Conservation (phyloP, 805 yeast species). For the Sugiyamaella boreocaroliniensis region DNA sequence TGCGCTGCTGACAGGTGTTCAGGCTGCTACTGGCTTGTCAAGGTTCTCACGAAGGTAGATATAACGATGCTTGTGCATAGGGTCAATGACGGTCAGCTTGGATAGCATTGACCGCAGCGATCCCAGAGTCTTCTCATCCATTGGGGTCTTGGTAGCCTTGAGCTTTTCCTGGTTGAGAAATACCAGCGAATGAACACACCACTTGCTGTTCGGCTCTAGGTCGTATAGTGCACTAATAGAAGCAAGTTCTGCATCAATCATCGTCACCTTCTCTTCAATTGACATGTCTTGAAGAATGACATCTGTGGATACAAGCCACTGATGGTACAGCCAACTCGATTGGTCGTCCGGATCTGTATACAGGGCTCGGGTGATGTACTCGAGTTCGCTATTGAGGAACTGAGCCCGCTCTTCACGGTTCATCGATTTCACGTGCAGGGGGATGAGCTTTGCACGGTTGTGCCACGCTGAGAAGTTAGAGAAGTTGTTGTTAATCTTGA, state of each 20-base stretch:
- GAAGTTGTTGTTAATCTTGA: constrained; percentile 71
- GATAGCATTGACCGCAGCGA: constrained; percentile 33
- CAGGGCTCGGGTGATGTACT: constrained; percentile 70
- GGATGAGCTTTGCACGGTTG: constrained; percentile 67
- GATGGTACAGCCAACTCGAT: constrained; percentile 82
- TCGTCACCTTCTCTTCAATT: constrained; percentile 29
- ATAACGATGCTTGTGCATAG: constrained; percentile 26
- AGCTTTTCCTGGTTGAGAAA: constrained; percentile 33
- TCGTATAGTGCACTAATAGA: constrained; percentile 58
- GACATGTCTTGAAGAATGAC: constrained; percentile 28
- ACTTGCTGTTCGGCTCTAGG: constrained; percentile 63
- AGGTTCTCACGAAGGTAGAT: constrained; percentile 7
- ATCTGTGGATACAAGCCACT: constrained; percentile 55
- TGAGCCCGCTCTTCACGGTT: constrained; percentile 22
- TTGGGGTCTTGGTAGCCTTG: constrained; percentile 8
- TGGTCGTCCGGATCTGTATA: constrained; percentile 93
- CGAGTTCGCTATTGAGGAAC: constrained; percentile 53
- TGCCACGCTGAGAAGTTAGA: constrained; percentile 97
- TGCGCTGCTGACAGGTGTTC: neutral
- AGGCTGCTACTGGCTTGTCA: neutral
- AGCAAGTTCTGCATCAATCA: constrained; percentile 42
- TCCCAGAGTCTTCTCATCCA: constrained; percentile 12
- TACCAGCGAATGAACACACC: constrained; percentile 64
- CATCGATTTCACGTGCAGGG: constrained; percentile 20
- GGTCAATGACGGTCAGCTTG: constrained; percentile 22